phyloP scores from a whole-genome alignment of 2,329 filamentous ascomycete species.

The Camillea tinctor region DNA sequence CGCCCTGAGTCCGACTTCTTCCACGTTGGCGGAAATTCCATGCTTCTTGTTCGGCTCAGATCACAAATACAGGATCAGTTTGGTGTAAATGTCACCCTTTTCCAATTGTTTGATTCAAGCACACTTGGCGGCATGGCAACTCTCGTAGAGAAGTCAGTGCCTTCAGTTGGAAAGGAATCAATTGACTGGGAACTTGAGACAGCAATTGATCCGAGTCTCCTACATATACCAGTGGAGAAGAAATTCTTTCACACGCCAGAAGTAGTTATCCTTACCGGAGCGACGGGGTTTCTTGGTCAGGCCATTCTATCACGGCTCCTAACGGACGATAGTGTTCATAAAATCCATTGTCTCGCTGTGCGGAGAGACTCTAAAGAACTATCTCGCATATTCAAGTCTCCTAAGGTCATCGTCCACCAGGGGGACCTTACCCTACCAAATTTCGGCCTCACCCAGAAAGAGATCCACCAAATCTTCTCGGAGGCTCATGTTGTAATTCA shows the following conservation, averaged over 20 bases:
- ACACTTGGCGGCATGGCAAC: constrained; percentile 40
- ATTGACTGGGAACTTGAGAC: constrained; percentile 43
- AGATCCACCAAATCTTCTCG: not conserved
- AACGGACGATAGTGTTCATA: constrained; percentile 27
- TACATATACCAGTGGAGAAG: not conserved
- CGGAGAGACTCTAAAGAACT: constrained; percentile 13
- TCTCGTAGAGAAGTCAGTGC: constrained; percentile 18
- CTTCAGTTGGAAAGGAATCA: not conserved
- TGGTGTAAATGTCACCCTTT: constrained; percentile 29
- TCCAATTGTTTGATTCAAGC: constrained; percentile 36
- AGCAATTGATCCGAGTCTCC: not conserved
- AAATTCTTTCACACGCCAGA: constrained; percentile 1
- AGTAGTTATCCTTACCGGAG: constrained; percentile 38
- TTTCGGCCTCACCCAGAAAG: not conserved
- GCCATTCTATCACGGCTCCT: constrained; percentile 39
- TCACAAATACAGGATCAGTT: constrained; percentile 33
- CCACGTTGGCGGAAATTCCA: constrained; percentile 39
- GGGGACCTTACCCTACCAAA: not conserved
- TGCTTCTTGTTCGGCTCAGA: constrained; percentile 39
- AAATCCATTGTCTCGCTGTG: constrained; percentile 45
- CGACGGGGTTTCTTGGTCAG: constrained; percentile 40
- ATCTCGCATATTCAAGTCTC: too few species aligned
- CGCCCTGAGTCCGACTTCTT: constrained; percentile 38
- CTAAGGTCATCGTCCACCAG: constrained; percentile 1
- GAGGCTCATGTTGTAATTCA: constrained; percentile 1